Conservation (phyloP, 2,329 filamentous ascomycete genomes). For the Penicillium sp. region DNA sequence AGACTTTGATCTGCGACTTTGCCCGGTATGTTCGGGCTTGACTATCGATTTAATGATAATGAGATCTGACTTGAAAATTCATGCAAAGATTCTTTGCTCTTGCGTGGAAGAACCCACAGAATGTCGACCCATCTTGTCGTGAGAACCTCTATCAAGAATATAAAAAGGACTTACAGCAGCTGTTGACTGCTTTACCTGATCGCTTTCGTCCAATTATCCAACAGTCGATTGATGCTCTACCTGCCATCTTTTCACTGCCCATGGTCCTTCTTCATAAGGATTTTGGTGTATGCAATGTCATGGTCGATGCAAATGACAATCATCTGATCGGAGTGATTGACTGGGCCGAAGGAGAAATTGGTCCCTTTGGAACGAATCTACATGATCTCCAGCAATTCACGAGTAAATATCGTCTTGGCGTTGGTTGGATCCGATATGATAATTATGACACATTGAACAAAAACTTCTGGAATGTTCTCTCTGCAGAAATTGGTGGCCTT, state of each 20-base stretch:
- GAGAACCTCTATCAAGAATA: slow-evolving; percentile 24
- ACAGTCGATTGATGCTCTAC: slow-evolving; percentile 28
- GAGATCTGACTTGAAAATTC: no score
- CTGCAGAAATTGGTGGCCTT: slow-evolving; percentile 26
- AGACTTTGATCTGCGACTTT: background rate
- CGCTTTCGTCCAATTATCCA: slow-evolving; percentile 34
- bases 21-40: background rate
- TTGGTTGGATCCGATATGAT: slow-evolving; percentile 32
- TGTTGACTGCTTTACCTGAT: slow-evolving; percentile 31
- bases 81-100: slow-evolving; percentile 43
- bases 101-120: slow-evolving; percentile 36
- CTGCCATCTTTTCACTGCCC: slow-evolving; percentile 34
- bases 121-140: slow-evolving; percentile 23
- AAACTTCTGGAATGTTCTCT: slow-evolving; percentile 33
- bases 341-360: slow-evolving; percentile 40
- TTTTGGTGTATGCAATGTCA: slow-evolving; percentile 38
- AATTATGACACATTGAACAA: slow-evolving; percentile 29
- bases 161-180: slow-evolving; percentile 27
- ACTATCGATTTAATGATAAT: slow-evolving; percentile 1
- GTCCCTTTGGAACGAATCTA: slow-evolving; percentile 40
- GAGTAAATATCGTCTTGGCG: slow-evolving; percentile 32
- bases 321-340: slow-evolving; percentile 40
- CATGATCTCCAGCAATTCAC: slow-evolving; percentile 33
- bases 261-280: no score
- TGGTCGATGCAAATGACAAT: slow-evolving; percentile 35